A percentile compares a stretch with the other conserved stretches of the same genome.
Conservation (phyloP, 2,329 filamentous ascomycete genomes). For the Fusarium coffeatum region DNA sequence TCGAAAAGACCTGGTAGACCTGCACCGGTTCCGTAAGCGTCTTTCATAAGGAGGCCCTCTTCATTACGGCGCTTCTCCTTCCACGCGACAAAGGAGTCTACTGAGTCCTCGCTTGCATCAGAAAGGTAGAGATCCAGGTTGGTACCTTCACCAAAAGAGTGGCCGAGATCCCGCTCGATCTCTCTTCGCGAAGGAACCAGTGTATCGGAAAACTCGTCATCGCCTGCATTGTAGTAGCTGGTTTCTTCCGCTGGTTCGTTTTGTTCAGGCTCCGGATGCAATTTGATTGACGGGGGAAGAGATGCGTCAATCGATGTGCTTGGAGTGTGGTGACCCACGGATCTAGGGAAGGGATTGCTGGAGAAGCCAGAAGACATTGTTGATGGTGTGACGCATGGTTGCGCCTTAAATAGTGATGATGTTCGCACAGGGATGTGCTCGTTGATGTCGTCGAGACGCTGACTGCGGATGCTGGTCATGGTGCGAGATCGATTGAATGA, state of each 20-base stretch:
- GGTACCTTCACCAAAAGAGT: background rate
- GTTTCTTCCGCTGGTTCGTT: slow-evolving; percentile 1
- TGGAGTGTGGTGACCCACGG: slow-evolving; percentile 58
- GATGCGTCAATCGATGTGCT: slow-evolving; percentile 59
- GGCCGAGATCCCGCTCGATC: slow-evolving; percentile 8
- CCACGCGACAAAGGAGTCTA: slow-evolving; percentile 45
- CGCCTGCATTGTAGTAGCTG: slow-evolving; percentile 21
- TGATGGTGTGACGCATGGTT: slow-evolving; percentile 52
- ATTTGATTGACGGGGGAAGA: slow-evolving; percentile 38
- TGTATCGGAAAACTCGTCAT: slow-evolving; percentile 37
- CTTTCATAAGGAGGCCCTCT: slow-evolving; percentile 46
- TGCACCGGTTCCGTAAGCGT: slow-evolving; percentile 41
- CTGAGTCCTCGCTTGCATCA: slow-evolving; percentile 46
- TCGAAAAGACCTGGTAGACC: slow-evolving; percentile 48
- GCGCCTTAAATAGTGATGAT: slow-evolving; percentile 53
- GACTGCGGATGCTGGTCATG: slow-evolving; percentile 23
- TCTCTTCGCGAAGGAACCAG: slow-evolving; percentile 24
- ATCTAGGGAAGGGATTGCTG: slow-evolving; percentile 54
- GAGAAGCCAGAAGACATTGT: slow-evolving; percentile 51
- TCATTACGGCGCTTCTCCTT: slow-evolving; percentile 31
- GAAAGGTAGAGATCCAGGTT: slow-evolving; percentile 31
- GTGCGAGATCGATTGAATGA: slow-evolving; percentile 41
- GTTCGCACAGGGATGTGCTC: slow-evolving; percentile 52
- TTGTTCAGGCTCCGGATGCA: slow-evolving; percentile 37
- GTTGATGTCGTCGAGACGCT: slow-evolving; percentile 50